Evolutionary conservation across 192 early-diverging fungal genomes (phyloP).

Genomic region (Kappamyces sp.): DNA sequence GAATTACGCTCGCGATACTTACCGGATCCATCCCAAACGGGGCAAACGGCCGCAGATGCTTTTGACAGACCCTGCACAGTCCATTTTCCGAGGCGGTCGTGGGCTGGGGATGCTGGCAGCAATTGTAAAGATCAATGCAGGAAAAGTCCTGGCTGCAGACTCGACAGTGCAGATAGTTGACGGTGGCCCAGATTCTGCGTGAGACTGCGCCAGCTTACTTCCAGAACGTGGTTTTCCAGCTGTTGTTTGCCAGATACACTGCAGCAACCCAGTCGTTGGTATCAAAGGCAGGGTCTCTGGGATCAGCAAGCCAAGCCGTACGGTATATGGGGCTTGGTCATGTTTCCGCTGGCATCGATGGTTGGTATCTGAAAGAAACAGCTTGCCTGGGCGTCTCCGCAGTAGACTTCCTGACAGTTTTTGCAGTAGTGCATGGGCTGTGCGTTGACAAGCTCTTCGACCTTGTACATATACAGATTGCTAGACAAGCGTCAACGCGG

Average conservation of each 20-base stretch:
- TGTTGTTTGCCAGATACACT: conserved; percentile 3
- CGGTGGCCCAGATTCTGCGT: conserved; percentile 30
- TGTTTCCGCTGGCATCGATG: conserved; percentile 23
- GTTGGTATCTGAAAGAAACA: conserved; percentile 8
- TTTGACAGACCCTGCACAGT: no score
- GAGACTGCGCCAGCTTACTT: conserved; percentile 14
- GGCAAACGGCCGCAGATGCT: no score
- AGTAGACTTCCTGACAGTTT: conserved; percentile 3
- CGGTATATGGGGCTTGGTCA: conserved; percentile 17
- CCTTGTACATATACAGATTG: conserved; percentile 29
- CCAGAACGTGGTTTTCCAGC: conserved; percentile 40
- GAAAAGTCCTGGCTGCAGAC: conserved; percentile 22
- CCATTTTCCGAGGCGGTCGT: no score
- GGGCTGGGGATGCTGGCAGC: conserved; percentile 16
- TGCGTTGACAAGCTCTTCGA: conserved; percentile 18
- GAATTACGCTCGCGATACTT: no score
- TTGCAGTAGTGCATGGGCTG: conserved; percentile 8
- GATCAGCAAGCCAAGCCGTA: conserved; percentile 4
- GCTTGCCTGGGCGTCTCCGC: conserved; percentile 2
- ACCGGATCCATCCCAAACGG: no score
- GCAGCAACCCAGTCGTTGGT: conserved; percentile 34
- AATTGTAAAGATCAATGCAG: conserved; percentile 18
- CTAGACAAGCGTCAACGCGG: conserved; percentile 14
- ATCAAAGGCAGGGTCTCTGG: conserved; percentile 30
- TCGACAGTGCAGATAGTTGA: conserved; percentile 26